These are phyloP conservation scores for Tricholoma bakamatsutake DNA, from an alignment of 768 basidiomycete genomes.

Conservation along the genomic window DNA sequence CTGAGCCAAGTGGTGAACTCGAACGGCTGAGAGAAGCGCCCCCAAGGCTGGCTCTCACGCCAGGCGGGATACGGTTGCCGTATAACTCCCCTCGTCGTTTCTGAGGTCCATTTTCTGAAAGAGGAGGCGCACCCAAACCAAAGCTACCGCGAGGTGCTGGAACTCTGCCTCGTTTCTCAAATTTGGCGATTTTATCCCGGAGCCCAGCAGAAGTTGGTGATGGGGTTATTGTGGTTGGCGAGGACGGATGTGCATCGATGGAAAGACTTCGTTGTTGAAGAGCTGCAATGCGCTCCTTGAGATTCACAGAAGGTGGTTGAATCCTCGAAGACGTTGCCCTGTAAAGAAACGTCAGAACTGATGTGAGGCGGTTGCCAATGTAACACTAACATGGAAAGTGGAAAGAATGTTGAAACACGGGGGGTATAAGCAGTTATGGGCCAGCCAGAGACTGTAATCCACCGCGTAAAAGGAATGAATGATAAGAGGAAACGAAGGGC, in stretches of 20 bases:
- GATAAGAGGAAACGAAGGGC: constrained; percentile 5
- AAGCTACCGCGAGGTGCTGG: constrained; percentile 75
- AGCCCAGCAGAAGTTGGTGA: constrained; percentile 23
- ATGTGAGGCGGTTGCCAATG: background rate
- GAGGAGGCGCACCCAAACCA: constrained; percentile 60
- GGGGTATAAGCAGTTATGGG: constrained; percentile 14
- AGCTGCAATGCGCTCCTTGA: constrained; percentile 82
- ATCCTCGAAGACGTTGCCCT: constrained; percentile 22
- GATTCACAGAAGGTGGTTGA: constrained; percentile 40
- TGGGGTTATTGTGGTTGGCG: constrained; percentile 24
- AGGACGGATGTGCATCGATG: constrained; percentile 18
- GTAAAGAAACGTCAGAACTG: constrained; percentile 5
- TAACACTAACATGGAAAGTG: constrained; percentile 11
- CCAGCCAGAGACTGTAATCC: constrained; percentile 22
- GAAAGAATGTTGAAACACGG: constrained; percentile 10
- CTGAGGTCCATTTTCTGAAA: constrained; percentile 36
- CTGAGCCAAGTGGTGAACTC: constrained; percentile 15
- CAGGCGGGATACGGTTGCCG: constrained; percentile 61
- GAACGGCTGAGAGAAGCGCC: constrained; percentile 22
- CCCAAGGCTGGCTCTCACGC: constrained; percentile 26
- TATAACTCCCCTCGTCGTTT: constrained; percentile 63
- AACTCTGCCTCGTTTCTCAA: constrained; percentile 71
- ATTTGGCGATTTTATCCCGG: constrained; percentile 72
- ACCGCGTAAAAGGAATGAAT: constrained; percentile 11
- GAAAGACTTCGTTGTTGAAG: constrained; percentile 55